phyloP scores from a whole-genome alignment of 1,284 basidiomycete species.

The Xerocomus amazonicus region DNA sequence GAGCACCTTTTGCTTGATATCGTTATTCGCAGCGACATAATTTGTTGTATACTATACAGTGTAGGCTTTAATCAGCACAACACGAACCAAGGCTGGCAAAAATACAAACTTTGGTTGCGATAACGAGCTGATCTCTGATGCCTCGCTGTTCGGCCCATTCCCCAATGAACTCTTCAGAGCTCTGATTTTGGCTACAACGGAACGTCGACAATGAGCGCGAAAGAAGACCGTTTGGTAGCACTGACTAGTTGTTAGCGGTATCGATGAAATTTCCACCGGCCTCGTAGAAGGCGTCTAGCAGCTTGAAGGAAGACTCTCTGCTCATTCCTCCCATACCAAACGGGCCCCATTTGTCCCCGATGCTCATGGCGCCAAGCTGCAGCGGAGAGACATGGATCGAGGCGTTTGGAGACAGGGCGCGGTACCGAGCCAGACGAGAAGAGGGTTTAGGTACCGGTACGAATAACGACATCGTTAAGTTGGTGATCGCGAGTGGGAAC shows the following conservation, averaged over 20 bases:
- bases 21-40: background rate
- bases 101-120: constrained; percentile 46
- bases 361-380: constrained; percentile 37
- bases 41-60: constrained; percentile 3
- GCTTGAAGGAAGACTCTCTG: constrained; percentile 37
- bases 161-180: constrained; percentile 27
- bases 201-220: background rate
- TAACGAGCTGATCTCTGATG: constrained; percentile 50
- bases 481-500: too few relatives aligned
- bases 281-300: constrained; percentile 40
- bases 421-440: constrained; percentile 1
- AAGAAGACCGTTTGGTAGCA: background rate
- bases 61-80: background rate
- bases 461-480: background rate
- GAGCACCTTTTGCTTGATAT: background rate
- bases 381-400: constrained; percentile 1
- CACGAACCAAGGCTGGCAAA: too few relatives aligned
- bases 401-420: background rate
- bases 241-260: constrained; percentile 37
- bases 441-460: background rate
- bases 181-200: constrained; percentile 41
- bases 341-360: constrained; percentile 46
- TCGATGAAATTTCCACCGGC: constrained; percentile 41
- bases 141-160: constrained; percentile 49
- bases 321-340: constrained; percentile 34